Conservation (phyloP, 305 asterid genomes). For the Caryopteris hybrid region DNA sequence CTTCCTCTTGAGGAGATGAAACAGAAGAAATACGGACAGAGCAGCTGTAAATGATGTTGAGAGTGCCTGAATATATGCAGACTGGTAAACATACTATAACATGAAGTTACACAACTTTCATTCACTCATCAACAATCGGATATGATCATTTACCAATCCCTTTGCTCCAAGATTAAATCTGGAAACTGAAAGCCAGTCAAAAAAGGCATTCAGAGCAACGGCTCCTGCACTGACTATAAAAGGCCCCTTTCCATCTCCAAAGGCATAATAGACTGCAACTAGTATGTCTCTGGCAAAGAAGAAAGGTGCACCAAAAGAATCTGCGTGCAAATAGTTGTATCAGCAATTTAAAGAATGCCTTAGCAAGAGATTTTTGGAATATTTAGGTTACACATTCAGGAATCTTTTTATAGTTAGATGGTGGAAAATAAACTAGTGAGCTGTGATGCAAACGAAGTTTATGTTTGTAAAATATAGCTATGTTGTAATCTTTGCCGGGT, state of each 20-base stretch:
- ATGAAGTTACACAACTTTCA: not conserved
- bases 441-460: no score
- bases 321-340: slow-evolving; percentile 22
- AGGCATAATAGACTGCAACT: slow-evolving; percentile 39
- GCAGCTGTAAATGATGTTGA: slow-evolving; percentile 42
- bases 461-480: not conserved
- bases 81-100: not conserved
- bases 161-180: slow-evolving; percentile 32
- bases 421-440: not conserved
- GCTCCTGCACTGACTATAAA: slow-evolving; percentile 40
- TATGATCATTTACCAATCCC: slow-evolving; percentile 35
- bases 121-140: not conserved
- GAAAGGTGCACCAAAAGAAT: slow-evolving; percentile 45
- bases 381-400: not conserved
- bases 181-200: slow-evolving; percentile 42
- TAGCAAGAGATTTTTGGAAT: not conserved
- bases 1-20: slow-evolving; percentile 41
- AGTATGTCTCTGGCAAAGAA: slow-evolving; percentile 42
- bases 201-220: slow-evolving; percentile 36
- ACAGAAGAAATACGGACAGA: slow-evolving; percentile 28
- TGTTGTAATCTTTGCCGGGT: not conserved
- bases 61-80: slow-evolving; percentile 30
- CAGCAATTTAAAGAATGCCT: not conserved
- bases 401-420: not conserved
- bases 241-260: slow-evolving; percentile 40